Conservation (phyloP, 345 rosid genomes). For the Eucalyptus dawsonii region DNA sequence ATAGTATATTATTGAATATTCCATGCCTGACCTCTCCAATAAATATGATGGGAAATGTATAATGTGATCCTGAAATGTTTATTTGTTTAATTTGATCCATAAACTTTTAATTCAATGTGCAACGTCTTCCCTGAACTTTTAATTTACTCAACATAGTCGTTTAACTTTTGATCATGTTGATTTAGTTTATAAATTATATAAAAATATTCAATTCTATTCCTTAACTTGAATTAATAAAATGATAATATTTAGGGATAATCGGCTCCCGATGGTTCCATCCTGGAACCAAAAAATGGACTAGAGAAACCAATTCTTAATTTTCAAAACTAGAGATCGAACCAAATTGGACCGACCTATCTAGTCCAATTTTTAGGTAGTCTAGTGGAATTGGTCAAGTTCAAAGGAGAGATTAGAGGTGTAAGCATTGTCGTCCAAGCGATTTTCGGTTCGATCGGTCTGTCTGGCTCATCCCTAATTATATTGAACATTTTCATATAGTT, state of each 20-base stretch:
- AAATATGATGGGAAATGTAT: neutral
- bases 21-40: neutral
- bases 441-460: fast-evolving
- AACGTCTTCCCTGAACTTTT: too few relatives aligned
- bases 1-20: neutral
- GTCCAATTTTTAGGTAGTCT: fast-evolving
- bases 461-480: too few relatives aligned
- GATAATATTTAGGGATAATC: neutral
- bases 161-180: too few relatives aligned
- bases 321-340: fast-evolving
- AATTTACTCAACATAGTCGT: fast-evolving
- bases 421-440: fast-evolving
- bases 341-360: fast-evolving
- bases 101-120: neutral
- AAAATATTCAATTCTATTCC: too few relatives aligned
- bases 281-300: fast-evolving
- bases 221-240: neutral
- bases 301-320: neutral
- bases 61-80: neutral
- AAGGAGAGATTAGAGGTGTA: neutral
- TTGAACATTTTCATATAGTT: too few relatives aligned
- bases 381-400: neutral
- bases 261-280: fast-evolving
- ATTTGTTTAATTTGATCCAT: too few relatives aligned
- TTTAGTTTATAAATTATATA: too few relatives aligned